A percentile compares a stretch with the other conserved stretches of the same genome.
These are phyloP conservation scores for Pythium angustatum DNA, from an alignment of 352 stramenopile species.

Conservation along the genomic window DNA sequence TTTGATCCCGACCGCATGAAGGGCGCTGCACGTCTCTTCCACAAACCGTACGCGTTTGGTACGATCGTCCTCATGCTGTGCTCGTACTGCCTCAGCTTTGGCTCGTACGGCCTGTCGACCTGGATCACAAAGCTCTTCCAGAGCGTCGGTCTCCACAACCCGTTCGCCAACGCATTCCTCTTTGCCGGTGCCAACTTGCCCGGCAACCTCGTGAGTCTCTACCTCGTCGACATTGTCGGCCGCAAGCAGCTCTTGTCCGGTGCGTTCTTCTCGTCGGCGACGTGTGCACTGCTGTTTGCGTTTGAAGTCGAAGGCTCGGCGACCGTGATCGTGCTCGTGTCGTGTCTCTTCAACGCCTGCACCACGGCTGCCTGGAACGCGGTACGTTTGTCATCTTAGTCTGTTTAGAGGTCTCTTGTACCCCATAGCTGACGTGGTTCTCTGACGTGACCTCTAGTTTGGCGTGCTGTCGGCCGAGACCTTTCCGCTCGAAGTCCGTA, in stretches of 20 bases:
- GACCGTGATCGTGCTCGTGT: constrained; percentile 80
- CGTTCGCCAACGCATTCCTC: constrained; percentile 92
- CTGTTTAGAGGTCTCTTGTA: no score
- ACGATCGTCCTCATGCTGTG: constrained; percentile 73
- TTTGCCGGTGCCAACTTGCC: constrained; percentile 91
- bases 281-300: constrained; percentile 77
- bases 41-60: constrained; percentile 35
- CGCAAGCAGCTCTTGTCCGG: constrained; percentile 64
- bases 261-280: constrained; percentile 66
- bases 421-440: not conserved
- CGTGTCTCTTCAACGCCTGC: constrained; percentile 92
- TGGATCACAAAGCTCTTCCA: constrained; percentile 95
- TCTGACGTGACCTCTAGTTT: constrained; percentile 67
- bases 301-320: constrained; percentile 67
- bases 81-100: constrained; percentile 81
- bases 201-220: constrained; percentile 87
- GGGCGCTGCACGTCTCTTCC: constrained; percentile 52
- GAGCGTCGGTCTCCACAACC: constrained; percentile 80
- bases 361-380: constrained; percentile 90
- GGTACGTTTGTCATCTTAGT: constrained; percentile 32
- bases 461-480: constrained; percentile 87
- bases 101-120: constrained; percentile 91
- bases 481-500: constrained; percentile 89
- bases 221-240: constrained; percentile 73
- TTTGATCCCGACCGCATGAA: constrained; percentile 69